These are phyloP conservation scores for Litsea cubeba DNA, from an alignment of 164 flowering plant species.

Conservation along the genomic window DNA sequence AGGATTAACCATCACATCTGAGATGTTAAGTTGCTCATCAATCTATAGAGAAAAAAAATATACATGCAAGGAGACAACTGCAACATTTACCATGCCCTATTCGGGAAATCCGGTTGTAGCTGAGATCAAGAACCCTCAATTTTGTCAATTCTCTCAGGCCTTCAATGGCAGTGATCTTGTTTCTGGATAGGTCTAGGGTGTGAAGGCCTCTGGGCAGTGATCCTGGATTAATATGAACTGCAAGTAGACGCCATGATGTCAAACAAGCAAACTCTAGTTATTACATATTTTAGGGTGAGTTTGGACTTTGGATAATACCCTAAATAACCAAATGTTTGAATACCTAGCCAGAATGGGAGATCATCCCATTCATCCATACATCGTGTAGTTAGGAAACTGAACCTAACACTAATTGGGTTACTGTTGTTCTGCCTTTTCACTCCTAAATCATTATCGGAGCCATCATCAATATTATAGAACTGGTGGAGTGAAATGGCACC, in stretches of 20 bases:
- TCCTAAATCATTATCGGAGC: too few relatives aligned
- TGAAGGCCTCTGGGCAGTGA: slow-evolving; percentile 89
- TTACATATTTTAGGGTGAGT: not conserved
- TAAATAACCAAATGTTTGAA: too few relatives aligned
- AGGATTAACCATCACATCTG: too few relatives aligned
- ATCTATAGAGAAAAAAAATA: too few relatives aligned
- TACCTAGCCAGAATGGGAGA: too few relatives aligned
- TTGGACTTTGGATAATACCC: not conserved
- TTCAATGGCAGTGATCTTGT: slow-evolving; percentile 78
- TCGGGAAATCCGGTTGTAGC: slow-evolving; percentile 77
- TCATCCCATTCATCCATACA: too few relatives aligned
- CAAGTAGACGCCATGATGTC: slow-evolving; percentile 18
- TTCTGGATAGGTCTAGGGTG: slow-evolving; percentile 70
- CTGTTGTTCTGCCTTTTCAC: too few relatives aligned
- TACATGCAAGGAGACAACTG: not conserved
- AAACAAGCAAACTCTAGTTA: not conserved
- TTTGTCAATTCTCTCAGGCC: slow-evolving; percentile 82
- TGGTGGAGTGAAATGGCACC: too few relatives aligned
- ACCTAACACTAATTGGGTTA: too few relatives aligned
- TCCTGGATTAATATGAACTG: slow-evolving; percentile 79
- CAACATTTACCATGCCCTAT: slow-evolving; percentile 65
- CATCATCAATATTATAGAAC: too few relatives aligned
- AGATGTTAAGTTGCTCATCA: too few relatives aligned
- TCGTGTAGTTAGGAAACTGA: too few relatives aligned
- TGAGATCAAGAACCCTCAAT: slow-evolving; percentile 67